Percentiles rank a stretch among this genome's conserved stretches.
Conservation (phyloP, 1,139 yeast genomes). For the Yamadazyma diddensiae region DNA sequence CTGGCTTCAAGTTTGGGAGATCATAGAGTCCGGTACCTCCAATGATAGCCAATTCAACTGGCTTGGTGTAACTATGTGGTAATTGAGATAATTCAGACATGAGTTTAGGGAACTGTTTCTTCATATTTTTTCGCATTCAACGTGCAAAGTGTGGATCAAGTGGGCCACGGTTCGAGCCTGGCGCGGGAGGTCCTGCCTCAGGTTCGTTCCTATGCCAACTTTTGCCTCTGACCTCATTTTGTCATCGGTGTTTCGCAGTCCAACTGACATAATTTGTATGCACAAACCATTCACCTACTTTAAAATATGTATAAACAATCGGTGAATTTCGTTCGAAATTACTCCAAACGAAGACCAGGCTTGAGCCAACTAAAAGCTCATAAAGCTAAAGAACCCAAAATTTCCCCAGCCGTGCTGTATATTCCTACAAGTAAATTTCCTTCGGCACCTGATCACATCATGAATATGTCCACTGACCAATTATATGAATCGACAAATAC, state of each 20-base stretch:
- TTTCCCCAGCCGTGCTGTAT: slow-evolving; percentile 10
- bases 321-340: slow-evolving; percentile 3
- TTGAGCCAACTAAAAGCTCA: slow-evolving; percentile 9
- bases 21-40: slow-evolving; percentile 99
- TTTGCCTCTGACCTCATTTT: not conserved
- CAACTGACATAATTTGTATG: too few relatives aligned
- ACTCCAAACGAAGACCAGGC: slow-evolving; percentile 10
- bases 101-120: slow-evolving; percentile 12
- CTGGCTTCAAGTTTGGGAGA: slow-evolving; percentile 76
- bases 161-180: not conserved
- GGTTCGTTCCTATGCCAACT: too few relatives aligned
- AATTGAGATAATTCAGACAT: slow-evolving; percentile 16
- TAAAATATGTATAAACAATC: slow-evolving; percentile 1
- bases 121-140: slow-evolving; percentile 1
- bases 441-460: slow-evolving; percentile 23
- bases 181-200: too few relatives aligned
- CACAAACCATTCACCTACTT: too few relatives aligned
- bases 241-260: too few relatives aligned
- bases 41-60: slow-evolving; percentile 77
- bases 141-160: not conserved
- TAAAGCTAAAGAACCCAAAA: slow-evolving; percentile 2
- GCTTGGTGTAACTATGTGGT: slow-evolving; percentile 39
- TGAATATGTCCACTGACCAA: slow-evolving; percentile 17
- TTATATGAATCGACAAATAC: slow-evolving; percentile 18
- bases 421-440: slow-evolving; percentile 31